Percentiles rank a stretch among this genome's conserved stretches.
phyloP scores from a whole-genome alignment of 352 stramenopile species.

The Pythium phragmiticola region DNA sequence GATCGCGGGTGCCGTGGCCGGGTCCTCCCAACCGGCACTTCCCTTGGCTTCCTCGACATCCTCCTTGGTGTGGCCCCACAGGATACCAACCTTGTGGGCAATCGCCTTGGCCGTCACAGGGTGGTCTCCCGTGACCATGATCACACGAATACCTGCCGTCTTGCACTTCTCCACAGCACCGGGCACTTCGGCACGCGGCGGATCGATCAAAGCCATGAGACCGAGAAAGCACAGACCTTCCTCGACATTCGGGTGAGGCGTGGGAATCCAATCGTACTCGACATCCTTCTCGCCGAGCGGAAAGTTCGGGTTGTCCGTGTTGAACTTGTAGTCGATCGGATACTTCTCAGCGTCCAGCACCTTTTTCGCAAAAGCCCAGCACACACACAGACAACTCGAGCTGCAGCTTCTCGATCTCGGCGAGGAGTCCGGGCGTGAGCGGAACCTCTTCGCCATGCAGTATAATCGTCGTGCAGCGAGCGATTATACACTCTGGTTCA shows the following conservation, averaged over 20 bases:
- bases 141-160: slow-evolving; percentile 90
- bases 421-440: slow-evolving; percentile 90
- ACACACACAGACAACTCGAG: slow-evolving; percentile 60
- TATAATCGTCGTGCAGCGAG: slow-evolving; percentile 78
- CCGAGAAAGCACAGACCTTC: slow-evolving; percentile 90
- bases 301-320: slow-evolving; percentile 86
- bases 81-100: slow-evolving; percentile 92
- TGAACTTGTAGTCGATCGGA: slow-evolving; percentile 53
- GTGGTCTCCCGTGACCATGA: slow-evolving; percentile 95
- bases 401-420: slow-evolving; percentile 45
- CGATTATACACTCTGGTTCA: slow-evolving; percentile 93
- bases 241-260: slow-evolving; percentile 70
- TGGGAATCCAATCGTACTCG: slow-evolving; percentile 68
- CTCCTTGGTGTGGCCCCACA: slow-evolving; percentile 85
- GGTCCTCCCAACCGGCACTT: slow-evolving; percentile 74
- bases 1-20: slow-evolving; percentile 66
- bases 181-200: slow-evolving; percentile 88
- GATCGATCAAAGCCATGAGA: slow-evolving; percentile 96
- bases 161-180: slow-evolving; percentile 91
- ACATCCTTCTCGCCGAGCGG: slow-evolving; percentile 82
- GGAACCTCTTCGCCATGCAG: slow-evolving; percentile 66
- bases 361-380: slow-evolving; percentile 54
- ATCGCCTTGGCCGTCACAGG: slow-evolving; percentile 93
- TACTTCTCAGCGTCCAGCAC: slow-evolving; percentile 45
- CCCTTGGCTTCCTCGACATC: slow-evolving; percentile 85